phyloP scores from a whole-genome alignment of 2,329 filamentous ascomycete genomes.

The Sporothrix brasiliensis region DNA sequence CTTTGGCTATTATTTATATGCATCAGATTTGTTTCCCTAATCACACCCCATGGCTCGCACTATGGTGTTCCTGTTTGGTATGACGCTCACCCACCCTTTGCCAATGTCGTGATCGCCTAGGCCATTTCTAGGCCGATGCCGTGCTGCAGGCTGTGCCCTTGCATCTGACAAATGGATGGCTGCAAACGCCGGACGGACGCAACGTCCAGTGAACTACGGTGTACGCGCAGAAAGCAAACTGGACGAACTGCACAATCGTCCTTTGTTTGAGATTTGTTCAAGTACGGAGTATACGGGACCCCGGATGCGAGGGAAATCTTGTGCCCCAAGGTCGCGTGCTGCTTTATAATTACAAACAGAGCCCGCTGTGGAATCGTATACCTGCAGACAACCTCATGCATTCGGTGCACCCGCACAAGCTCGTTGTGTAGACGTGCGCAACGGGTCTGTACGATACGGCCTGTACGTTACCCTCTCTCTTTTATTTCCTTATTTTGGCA shows the following conservation, averaged over 20 bases:
- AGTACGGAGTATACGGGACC: background rate
- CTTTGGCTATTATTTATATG: too few relatives aligned
- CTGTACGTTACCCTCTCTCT: background rate
- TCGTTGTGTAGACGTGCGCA: background rate
- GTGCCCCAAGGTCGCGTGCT: background rate
- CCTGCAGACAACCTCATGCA: background rate
- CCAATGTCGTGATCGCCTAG: conserved; percentile 31
- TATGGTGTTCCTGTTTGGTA: too few relatives aligned
- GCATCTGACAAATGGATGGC: conserved; percentile 27
- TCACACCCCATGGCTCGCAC: too few relatives aligned
- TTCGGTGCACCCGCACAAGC: background rate
- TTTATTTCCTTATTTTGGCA: background rate
- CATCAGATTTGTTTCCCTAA: too few relatives aligned
- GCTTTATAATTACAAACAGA: background rate
- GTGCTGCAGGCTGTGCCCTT: conserved; percentile 22
- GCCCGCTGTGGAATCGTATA: background rate
- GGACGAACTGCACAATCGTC: background rate
- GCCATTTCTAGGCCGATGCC: conserved; percentile 28
- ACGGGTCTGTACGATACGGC: background rate
- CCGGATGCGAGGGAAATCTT: background rate
- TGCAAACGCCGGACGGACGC: background rate
- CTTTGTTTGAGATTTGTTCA: background rate
- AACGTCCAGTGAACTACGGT: background rate
- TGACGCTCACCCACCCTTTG: background rate
- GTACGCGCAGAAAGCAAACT: background rate